phyloP scores from a whole-genome alignment of 495 filamentous ascomycete genomes.

The Aspergillus sparsus region DNA sequence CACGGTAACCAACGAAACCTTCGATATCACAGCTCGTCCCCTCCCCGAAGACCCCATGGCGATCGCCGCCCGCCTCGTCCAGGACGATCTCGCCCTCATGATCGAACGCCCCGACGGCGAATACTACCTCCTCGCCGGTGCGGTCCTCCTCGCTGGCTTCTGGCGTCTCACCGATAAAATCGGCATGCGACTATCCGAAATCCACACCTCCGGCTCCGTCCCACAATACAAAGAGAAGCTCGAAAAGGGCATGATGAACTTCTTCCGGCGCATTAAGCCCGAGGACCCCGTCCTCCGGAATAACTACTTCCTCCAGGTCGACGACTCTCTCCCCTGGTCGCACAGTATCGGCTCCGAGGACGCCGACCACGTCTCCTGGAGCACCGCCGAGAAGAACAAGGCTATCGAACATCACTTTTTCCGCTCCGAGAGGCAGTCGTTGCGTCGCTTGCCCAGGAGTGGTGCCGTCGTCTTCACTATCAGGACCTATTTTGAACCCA shows the following conservation, averaged over 20 bases:
- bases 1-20: constrained; percentile 67
- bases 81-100: constrained; percentile 90
- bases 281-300: constrained; percentile 66
- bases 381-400: constrained; percentile 73
- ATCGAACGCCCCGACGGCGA: constrained; percentile 75
- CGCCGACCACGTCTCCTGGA: constrained; percentile 63
- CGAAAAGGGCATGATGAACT: constrained; percentile 81
- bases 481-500: constrained; percentile 73
- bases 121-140: constrained; percentile 82
- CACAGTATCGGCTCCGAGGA: constrained; percentile 77
- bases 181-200: constrained; percentile 79
- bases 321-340: constrained; percentile 71
- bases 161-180: constrained; percentile 86
- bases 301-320: constrained; percentile 80
- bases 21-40: constrained; percentile 67
- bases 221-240: constrained; percentile 76
- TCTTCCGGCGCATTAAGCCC: constrained; percentile 67
- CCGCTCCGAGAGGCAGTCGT: constrained; percentile 74
- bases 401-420: constrained; percentile 77
- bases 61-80: constrained; percentile 69
- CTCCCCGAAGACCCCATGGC: constrained; percentile 81
- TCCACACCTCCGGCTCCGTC: constrained; percentile 81
- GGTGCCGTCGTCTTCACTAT: constrained; percentile 83
- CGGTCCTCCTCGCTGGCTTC: constrained; percentile 80
- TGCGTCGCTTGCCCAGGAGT: constrained; percentile 69